Conservation (phyloP, 2,329 filamentous ascomycete genomes). For the Cladosporium sphaerospermum region DNA sequence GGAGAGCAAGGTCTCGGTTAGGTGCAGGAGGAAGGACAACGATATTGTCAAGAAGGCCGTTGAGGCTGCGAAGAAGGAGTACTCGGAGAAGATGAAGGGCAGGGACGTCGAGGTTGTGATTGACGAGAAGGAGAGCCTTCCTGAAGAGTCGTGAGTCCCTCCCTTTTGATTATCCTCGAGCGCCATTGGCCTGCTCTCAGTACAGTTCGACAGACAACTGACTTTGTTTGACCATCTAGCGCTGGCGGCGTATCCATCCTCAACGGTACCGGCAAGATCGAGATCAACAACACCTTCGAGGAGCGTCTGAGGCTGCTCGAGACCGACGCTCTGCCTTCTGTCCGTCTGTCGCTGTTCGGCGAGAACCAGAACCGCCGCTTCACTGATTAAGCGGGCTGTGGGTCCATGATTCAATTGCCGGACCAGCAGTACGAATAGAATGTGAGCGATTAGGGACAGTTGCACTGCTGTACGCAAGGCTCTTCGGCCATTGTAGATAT, state of each 20-base stretch:
- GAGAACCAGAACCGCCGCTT: slow-evolving; percentile 95
- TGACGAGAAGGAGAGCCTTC: slow-evolving; percentile 71
- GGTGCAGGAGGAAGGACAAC: slow-evolving; percentile 73
- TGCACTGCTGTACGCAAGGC: neutral
- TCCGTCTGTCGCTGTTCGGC: slow-evolving; percentile 83
- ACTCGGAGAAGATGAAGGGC: slow-evolving; percentile 65
- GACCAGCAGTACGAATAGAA: neutral
- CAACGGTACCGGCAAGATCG: slow-evolving; percentile 84
- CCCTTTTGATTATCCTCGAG: neutral
- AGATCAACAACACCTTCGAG: slow-evolving; percentile 97
- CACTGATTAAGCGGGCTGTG: slow-evolving; percentile 58
- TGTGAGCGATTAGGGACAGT: neutral
- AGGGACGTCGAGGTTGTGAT: slow-evolving; percentile 64
- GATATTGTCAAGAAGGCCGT: slow-evolving; percentile 71
- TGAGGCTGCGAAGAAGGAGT: slow-evolving; percentile 70
- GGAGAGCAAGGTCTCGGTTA: slow-evolving; percentile 69
- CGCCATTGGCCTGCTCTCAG: neutral
- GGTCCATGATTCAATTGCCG: too few species aligned
- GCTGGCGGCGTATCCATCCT: slow-evolving; percentile 77
- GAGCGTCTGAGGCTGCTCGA: slow-evolving; percentile 81
- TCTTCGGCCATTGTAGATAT: neutral
- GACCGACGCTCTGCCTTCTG: slow-evolving; percentile 73
- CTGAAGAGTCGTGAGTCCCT: slow-evolving; percentile 71
- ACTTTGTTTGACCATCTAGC: slow-evolving; percentile 41
- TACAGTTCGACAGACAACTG: too few species aligned